Conservation (phyloP, 2,329 filamentous ascomycete genomes). For the Cladophialophora bantiana region DNA sequence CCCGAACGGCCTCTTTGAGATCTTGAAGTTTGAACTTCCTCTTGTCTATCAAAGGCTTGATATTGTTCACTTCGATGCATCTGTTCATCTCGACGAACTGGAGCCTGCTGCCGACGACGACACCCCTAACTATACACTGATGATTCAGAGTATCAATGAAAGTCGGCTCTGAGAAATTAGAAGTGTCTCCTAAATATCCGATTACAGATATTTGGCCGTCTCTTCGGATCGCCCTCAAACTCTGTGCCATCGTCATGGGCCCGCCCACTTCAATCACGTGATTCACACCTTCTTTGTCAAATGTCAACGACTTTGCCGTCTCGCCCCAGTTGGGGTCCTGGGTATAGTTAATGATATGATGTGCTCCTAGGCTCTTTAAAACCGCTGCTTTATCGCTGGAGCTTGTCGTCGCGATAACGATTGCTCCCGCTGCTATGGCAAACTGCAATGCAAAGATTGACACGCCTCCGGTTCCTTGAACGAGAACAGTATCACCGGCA, state of each 20-base stretch:
- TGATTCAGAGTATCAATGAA: neutral
- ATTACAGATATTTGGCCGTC: neutral
- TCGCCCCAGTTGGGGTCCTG: neutral
- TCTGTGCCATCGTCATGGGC: neutral
- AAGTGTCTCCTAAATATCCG: neutral
- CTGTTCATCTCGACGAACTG: neutral
- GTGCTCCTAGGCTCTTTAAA: neutral
- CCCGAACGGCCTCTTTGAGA: neutral
- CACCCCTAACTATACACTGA: neutral
- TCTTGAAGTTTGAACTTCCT: neutral
- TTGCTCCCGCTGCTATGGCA: constrained; percentile 56
- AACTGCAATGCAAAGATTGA: constrained; percentile 60
- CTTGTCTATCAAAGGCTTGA: neutral
- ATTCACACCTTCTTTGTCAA: neutral
- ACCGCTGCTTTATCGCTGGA: constrained; percentile 59
- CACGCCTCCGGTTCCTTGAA: constrained; percentile 67
- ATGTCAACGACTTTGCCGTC: neutral
- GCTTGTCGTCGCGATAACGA: constrained; percentile 65
- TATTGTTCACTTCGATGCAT: neutral
- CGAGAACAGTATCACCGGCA: constrained; percentile 63
- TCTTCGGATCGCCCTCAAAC: neutral
- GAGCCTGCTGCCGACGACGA: neutral
- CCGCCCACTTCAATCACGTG: neutral
- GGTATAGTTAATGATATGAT: neutral
- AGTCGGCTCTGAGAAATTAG: neutral